Base-by-base conservation (phyloP, 1,139 yeast genomes). In the Eremothecium coryli region DNA sequence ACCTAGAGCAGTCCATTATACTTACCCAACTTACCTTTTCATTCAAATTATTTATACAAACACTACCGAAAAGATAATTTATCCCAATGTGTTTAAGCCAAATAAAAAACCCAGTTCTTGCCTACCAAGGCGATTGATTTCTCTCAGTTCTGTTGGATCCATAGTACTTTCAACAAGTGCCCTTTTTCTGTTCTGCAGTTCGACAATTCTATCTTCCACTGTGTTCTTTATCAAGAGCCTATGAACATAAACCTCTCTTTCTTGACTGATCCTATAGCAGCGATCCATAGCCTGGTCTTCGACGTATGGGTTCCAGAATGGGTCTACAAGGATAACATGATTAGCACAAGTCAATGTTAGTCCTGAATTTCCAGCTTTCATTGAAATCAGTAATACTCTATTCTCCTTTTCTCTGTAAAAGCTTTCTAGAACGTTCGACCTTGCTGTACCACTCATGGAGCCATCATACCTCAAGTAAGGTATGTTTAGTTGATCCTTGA, bases 231-330 rank as follows among this genome's bases (percentile, higher is more conserved):
- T 71, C 49, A 82, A 68, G 14, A 88, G 60, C 45, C 85, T 68
- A 56, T 86, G 79, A 16, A 88, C 84, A 44, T 59, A 64, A 10
- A 88, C 97, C 28, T 76, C 77, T 38, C 73, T 66, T 22, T 71
- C 70, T 60, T 88, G 98, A 5, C 96, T 95, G 45, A 88, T 82
- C 57, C 98, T 72, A 60, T 90, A 90, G 5, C 93, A 93, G 45
- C 98, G 73, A 56, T 85, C 96, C 71, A 82, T 85, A 0, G 97
- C 97, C 60, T 88, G 97, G 31, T 82, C 94, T 58, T 88, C 97
- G 3, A 88, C 95, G 57, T 71, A 88, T 1, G 96, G 97, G 52
- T 88, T 88, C 97, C 97, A 88, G 54, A 85, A 88, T 11, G 96
- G 96, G 55, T 88, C 97, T 66, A 84, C 71, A 9, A 88, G 71